Base-by-base conservation (phyloP, 257 asterid genomes). In the Solanum pennellii region DNA sequence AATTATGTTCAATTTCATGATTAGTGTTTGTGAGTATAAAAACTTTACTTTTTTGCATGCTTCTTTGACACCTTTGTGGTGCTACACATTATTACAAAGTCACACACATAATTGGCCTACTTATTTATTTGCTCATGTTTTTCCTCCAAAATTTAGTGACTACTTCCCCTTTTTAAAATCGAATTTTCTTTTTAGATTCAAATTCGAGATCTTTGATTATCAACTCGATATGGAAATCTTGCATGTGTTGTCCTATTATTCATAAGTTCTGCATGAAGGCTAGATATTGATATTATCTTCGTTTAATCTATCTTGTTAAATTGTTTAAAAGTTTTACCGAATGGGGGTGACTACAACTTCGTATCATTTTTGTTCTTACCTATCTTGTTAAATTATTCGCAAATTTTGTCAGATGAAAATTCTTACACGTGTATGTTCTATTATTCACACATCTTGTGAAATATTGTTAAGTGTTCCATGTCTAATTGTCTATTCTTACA, bases 41-140 rank as follows among this genome's bases (percentile, higher is more conserved):
- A 45, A 72, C 62, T 86, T 82, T 16, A 42, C 84, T 75, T 62
- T 73, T 84, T 62, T 84, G 86, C 88, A 62, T 89, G 89, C 88
- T 87, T 49, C 77, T 47, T 76, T 85, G 88, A 73, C 47, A 52
- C 72, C 88, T 52, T 25, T 14, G 75, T 62, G 82, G 87, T 89
- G 90, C 29, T 45, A 68, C 69, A 71, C 75, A 87, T 87, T 42
- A 80, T 87, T 86, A 83, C 47, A 15, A 15, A 15, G 5, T 33
- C 37, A n/a, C 23, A 31, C 7, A 76, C 71, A 62, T n/a, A 21
- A 42, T 47, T 49, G 89, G 82, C 85, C 85, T 88, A 27, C 62
- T 11, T 35, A n/a, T 18, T 33, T 33, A 47, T 80, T 80, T 80
- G 0, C 16, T 20, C 68, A 47, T 47, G 44, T 80, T 47, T 80